A percentile compares a stretch with the other conserved stretches of the same genome.
Evolutionary conservation across 2,329 filamentous ascomycete genomes (phyloP).

Genomic region (Whalleya microplaca): DNA sequence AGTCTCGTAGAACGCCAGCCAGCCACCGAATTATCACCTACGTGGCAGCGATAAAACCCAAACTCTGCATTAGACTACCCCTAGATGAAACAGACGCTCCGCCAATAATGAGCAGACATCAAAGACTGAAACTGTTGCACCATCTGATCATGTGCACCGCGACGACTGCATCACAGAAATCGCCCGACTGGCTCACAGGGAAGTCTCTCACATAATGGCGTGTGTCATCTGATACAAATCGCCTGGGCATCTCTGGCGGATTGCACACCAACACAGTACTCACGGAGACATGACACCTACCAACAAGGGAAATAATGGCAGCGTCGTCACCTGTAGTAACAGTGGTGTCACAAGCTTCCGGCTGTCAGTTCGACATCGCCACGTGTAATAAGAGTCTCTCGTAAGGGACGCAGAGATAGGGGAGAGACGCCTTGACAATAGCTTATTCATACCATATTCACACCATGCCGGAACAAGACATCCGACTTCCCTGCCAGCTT

Average conservation of each 20-base stretch:
- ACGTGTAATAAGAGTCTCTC: neutral
- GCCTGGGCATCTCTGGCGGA: neutral
- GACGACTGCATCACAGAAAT: constrained; percentile 17
- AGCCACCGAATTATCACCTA: constrained; percentile 15
- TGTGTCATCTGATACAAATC: constrained; percentile 20
- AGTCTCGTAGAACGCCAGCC: constrained; percentile 5
- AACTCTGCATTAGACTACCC: constrained; percentile 17
- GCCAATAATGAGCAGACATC: constrained; percentile 15
- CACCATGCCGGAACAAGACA: neutral
- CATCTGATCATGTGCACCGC: constrained; percentile 20
- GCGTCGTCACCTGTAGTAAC: neutral
- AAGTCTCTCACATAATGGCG: constrained; percentile 6
- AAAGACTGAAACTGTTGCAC: constrained; percentile 19
- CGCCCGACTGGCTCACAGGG: constrained; percentile 18
- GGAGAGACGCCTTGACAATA: neutral
- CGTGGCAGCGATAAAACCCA: constrained; percentile 23
- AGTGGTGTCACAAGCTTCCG: neutral
- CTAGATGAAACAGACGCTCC: constrained; percentile 26
- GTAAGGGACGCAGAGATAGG: neutral
- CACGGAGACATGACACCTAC: neutral
- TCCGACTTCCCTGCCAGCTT: neutral
- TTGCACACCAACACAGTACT: neutral
- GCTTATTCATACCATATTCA: neutral
- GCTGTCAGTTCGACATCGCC: neutral
- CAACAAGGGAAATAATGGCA: neutral